phyloP scores from a whole-genome alignment of 2,329 filamentous ascomycete species.

The Scedosporium aurantiacum region DNA sequence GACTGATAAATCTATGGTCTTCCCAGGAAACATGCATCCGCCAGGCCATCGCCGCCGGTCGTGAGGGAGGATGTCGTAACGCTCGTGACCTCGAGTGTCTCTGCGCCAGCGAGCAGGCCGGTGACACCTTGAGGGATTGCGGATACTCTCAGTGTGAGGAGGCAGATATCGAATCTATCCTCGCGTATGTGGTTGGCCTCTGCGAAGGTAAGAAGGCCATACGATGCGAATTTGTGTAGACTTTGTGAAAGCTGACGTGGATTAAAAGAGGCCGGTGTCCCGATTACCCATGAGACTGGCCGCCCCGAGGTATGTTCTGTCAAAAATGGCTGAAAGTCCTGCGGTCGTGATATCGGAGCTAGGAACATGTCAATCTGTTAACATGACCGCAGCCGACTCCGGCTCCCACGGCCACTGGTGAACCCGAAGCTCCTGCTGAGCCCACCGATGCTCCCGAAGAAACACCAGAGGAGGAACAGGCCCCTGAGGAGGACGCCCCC shows the following conservation, averaged over 20 bases:
- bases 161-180: not conserved
- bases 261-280: constrained; percentile 1
- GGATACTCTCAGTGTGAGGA: constrained; percentile 1
- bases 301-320: not conserved
- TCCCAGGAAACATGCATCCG: not conserved
- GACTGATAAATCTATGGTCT: not conserved
- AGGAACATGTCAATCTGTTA: not conserved
- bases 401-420: not conserved
- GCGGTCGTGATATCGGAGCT: not conserved
- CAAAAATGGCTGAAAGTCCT: no score
- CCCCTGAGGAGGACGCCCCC: not conserved
- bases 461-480: not conserved
- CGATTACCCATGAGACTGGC: constrained; percentile 1
- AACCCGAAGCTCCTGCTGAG: not conserved
- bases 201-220: not conserved
- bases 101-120: not conserved
- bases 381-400: not conserved
- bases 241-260: not conserved
- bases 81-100: constrained; percentile 2
- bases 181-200: not conserved
- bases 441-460: not conserved
- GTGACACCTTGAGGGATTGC: constrained; percentile 2
- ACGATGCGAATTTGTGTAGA: no score
- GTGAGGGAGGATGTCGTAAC: not conserved
- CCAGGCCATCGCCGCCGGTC: not conserved